These are phyloP conservation scores for Jatropha curcas DNA, from an alignment of 345 rosid genomes.

Conservation along the genomic window DNA sequence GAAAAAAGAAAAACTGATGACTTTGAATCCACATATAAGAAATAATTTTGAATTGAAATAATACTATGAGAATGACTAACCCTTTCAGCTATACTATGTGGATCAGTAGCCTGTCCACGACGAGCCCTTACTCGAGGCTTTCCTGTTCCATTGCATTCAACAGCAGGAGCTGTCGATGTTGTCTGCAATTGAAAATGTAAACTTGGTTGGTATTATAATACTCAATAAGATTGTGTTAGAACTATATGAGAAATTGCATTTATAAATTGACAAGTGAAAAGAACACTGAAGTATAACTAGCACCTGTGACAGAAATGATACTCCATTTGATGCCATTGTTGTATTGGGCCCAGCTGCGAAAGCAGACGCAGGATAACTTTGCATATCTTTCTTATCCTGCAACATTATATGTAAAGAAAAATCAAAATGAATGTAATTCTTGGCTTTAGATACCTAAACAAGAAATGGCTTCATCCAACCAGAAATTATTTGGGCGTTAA, in stretches of 20 bases:
- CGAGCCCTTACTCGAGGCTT: slow-evolving; percentile 41
- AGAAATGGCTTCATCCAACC: not conserved
- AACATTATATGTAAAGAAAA: slow-evolving; percentile 7
- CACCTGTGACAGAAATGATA: slow-evolving; percentile 35
- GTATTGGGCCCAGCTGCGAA: slow-evolving; percentile 16
- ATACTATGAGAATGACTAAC: slow-evolving; percentile 7
- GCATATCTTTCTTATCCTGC: slow-evolving; percentile 39
- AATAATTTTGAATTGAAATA: not conserved
- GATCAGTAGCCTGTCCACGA: slow-evolving; percentile 31
- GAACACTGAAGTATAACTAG: not conserved
- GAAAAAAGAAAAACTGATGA: not conserved
- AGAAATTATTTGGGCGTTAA: not conserved
- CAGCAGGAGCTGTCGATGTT: slow-evolving; percentile 25
- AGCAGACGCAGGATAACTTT: slow-evolving; percentile 23
- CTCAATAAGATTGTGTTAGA: not conserved
- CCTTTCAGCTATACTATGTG: slow-evolving; percentile 31
- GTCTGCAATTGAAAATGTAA: slow-evolving; percentile 26
- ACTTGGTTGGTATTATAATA: slow-evolving; percentile 4
- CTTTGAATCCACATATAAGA: not conserved
- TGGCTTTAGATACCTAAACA: not conserved
- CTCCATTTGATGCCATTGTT: slow-evolving; percentile 11
- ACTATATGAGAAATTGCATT: not conserved
- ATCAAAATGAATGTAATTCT: not conserved
- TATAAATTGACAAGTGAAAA: not conserved
- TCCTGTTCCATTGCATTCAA: slow-evolving; percentile 30